These are phyloP conservation scores for Gryganskiella cystojenkinii DNA, from an alignment of 192 early-diverging fungal species.

Conservation along the genomic window DNA sequence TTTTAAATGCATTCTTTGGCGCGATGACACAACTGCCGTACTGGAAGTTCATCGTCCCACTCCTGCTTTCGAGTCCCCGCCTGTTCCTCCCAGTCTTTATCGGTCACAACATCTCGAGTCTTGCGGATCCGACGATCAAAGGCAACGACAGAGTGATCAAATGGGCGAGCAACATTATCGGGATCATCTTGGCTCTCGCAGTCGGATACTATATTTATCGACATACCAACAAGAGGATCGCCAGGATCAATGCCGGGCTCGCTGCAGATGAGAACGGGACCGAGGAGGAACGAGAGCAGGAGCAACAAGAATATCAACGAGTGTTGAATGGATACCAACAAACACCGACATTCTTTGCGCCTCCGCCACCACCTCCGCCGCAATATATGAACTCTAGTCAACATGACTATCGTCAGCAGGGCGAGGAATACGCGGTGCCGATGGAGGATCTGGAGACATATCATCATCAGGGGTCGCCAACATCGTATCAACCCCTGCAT, in stretches of 20 bases:
- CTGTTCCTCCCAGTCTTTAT: slow-evolving; percentile 42
- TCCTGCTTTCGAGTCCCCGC: slow-evolving; percentile 28
- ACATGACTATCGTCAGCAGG: no score
- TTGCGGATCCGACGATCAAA: slow-evolving; percentile 22
- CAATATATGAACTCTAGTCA: no score
- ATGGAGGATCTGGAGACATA: no score
- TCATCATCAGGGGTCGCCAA: no score
- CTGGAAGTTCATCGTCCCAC: slow-evolving; percentile 42
- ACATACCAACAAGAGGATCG: slow-evolving; percentile 16
- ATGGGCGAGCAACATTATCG: slow-evolving; percentile 26
- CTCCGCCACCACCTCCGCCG: no score
- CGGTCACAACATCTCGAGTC: slow-evolving; percentile 33
- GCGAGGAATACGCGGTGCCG: no score
- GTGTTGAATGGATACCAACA: background rate
- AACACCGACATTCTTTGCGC: no score
- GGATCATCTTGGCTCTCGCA: slow-evolving; percentile 19
- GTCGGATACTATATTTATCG: slow-evolving; percentile 41
- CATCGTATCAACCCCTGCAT: no score
- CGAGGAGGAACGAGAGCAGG: background rate
- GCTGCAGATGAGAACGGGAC: slow-evolving; percentile 16
- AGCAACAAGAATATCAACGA: background rate
- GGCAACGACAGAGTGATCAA: slow-evolving; percentile 27
- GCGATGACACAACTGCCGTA: slow-evolving; percentile 34
- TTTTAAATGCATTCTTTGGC: slow-evolving; percentile 42
- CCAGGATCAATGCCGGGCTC: slow-evolving; percentile 36